Evolutionary conservation across 805 yeast species (phyloP).

Genomic region (Candida corydali): DNA sequence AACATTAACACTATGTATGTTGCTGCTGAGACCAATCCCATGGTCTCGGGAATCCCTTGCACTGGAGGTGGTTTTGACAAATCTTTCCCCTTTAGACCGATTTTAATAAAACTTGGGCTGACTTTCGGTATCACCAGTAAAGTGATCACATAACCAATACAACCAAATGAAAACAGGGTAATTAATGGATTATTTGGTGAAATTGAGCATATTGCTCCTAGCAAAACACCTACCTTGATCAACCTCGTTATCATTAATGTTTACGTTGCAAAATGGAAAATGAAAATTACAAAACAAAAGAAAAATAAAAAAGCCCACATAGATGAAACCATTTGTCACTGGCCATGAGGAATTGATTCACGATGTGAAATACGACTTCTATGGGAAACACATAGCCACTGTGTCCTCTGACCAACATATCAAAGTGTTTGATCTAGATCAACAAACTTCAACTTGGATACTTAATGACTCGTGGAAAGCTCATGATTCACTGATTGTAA

Average conservation of each 20-base stretch:
- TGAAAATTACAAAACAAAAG: background rate
- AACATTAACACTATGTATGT: slow-evolving; percentile 79
- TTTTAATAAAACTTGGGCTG: slow-evolving; percentile 60
- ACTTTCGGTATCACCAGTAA: slow-evolving; percentile 62
- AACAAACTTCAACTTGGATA: slow-evolving; percentile 69
- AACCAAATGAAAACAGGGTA: slow-evolving; percentile 62
- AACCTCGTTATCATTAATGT: slow-evolving; percentile 3
- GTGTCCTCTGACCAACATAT: slow-evolving; percentile 94
- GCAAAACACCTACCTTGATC: slow-evolving; percentile 10
- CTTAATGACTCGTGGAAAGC: slow-evolving; percentile 91
- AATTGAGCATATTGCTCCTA: slow-evolving; percentile 19
- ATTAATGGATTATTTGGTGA: slow-evolving; percentile 45
- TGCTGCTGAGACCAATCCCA: slow-evolving; percentile 86
- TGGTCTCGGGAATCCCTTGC: slow-evolving; percentile 68
- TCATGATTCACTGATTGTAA: slow-evolving; percentile 83
- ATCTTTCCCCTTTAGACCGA: slow-evolving; percentile 86
- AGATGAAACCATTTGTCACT: slow-evolving; percentile 68
- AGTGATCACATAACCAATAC: slow-evolving; percentile 63
- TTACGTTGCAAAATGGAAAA: slow-evolving; percentile 3
- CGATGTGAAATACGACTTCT: slow-evolving; percentile 87
- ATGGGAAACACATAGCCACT: slow-evolving; percentile 89
- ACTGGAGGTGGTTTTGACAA: slow-evolving; percentile 73
- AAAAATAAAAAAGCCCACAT: background rate
- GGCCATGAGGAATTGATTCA: slow-evolving; percentile 93
- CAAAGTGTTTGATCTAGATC: slow-evolving; percentile 77